phyloP scores from a whole-genome alignment of 1,139 yeast genomes.

The Yamadazyma siamensis region DNA sequence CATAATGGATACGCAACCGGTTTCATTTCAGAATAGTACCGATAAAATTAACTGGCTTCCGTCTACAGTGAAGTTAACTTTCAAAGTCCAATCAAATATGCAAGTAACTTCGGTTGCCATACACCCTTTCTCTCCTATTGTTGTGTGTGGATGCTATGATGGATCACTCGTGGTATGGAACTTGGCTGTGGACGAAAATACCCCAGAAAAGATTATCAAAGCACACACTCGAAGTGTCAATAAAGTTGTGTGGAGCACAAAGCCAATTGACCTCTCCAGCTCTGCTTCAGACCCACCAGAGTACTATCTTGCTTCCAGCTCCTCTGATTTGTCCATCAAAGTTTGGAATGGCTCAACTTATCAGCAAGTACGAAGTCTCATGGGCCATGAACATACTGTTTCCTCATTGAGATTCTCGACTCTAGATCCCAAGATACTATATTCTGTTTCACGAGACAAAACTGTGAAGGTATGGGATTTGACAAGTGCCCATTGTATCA shows the following conservation, averaged over 20 bases:
- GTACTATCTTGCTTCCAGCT: constrained; percentile 53
- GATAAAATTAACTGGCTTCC: constrained; percentile 72
- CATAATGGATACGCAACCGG: constrained; percentile 37
- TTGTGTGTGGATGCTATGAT: constrained; percentile 70
- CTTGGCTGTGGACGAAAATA: constrained; percentile 48
- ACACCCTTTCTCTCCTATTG: constrained; percentile 68
- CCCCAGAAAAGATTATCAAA: constrained; percentile 63
- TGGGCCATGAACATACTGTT: constrained; percentile 91
- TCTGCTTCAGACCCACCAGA: constrained; percentile 6
- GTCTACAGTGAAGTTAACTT: constrained; percentile 41
- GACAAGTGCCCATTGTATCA: constrained; percentile 61
- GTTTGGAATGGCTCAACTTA: constrained; percentile 62
- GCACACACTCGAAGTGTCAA: constrained; percentile 80
- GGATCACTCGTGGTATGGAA: constrained; percentile 80
- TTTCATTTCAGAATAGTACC: constrained; percentile 11
- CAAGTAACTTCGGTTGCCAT: constrained; percentile 63
- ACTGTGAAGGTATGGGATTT: constrained; percentile 78
- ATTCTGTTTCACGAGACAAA: constrained; percentile 77
- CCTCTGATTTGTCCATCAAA: constrained; percentile 71
- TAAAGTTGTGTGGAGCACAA: constrained; percentile 51
- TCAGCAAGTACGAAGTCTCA: constrained; percentile 58
- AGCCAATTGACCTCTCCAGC: constrained; percentile 25
- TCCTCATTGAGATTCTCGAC: constrained; percentile 57
- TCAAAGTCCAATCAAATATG: constrained; percentile 53
- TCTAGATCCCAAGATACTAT: constrained; percentile 39